phyloP scores from a whole-genome alignment of 2,329 filamentous ascomycete species.

The Aspergillus fijiensis region DNA sequence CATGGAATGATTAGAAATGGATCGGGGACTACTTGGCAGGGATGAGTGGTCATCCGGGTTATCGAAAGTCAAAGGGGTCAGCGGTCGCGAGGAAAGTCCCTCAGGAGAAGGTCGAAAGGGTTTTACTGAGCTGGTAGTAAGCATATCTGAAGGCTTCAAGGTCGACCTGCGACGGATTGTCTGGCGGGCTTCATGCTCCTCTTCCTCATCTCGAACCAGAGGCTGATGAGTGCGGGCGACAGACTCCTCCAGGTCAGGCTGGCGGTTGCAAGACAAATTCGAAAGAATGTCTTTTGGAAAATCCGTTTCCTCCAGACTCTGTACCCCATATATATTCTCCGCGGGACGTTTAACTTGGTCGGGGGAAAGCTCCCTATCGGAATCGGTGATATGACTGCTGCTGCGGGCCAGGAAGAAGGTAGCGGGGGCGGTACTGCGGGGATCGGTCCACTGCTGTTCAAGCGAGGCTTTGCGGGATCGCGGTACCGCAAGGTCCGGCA shows the following conservation, averaged over 20 bases:
- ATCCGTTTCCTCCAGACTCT: slow-evolving; percentile 57
- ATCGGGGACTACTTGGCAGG: slow-evolving; percentile 60
- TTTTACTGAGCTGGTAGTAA: slow-evolving; percentile 17
- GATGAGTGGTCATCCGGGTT: slow-evolving; percentile 52
- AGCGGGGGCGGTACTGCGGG: slow-evolving; percentile 47
- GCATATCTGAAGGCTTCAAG: slow-evolving; percentile 26
- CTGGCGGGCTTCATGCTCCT: slow-evolving; percentile 11
- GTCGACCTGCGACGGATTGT: slow-evolving; percentile 34
- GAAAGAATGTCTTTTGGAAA: slow-evolving; percentile 33
- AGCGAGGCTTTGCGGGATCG: slow-evolving; percentile 38
- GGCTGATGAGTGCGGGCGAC: slow-evolving; percentile 12
- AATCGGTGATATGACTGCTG: slow-evolving; percentile 46
- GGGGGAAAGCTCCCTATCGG: slow-evolving; percentile 25
- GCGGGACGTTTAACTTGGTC: slow-evolving; percentile 29
- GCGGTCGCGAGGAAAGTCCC: slow-evolving; percentile 39
- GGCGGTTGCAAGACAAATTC: not conserved
- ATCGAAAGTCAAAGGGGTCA: slow-evolving; percentile 48
- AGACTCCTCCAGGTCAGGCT: too few relatives aligned
- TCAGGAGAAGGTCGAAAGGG: slow-evolving; percentile 23
- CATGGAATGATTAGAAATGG: slow-evolving; percentile 58
- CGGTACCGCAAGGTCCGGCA: slow-evolving; percentile 33
- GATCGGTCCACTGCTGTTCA: slow-evolving; percentile 37
- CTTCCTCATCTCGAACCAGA: slow-evolving; percentile 18
- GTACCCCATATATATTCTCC: slow-evolving; percentile 56
- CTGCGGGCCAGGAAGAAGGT: slow-evolving; percentile 61